Evolutionary conservation across 805 yeast genomes (phyloP).

Genomic region (Torulaspora franciscae): DNA sequence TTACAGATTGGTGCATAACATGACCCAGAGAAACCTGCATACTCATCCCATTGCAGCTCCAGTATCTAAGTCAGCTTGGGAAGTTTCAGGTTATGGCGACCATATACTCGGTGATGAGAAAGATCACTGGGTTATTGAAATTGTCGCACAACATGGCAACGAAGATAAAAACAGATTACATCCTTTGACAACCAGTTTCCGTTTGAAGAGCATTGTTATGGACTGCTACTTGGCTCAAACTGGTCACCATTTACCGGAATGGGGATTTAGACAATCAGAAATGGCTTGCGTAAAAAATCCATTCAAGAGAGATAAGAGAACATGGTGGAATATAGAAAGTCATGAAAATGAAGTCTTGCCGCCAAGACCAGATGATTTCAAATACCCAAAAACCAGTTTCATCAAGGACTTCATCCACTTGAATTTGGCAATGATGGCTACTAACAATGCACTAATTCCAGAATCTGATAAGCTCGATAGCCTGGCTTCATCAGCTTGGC

Average conservation of each 20-base stretch:
- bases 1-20: conserved; percentile 66
- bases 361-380: conserved; percentile 39
- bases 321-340: conserved; percentile 84
- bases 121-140: conserved; percentile 88
- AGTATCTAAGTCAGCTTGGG: conserved; percentile 58
- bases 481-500: conserved; percentile 75
- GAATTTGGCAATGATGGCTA: conserved; percentile 88
- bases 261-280: conserved; percentile 86
- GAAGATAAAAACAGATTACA: conserved; percentile 54
- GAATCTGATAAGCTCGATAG: conserved; percentile 70
- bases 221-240: conserved; percentile 79
- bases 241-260: conserved; percentile 61
- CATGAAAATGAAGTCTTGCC: conserved; percentile 62
- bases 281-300: conserved; percentile 63
- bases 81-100: conserved; percentile 85
- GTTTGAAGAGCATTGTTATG: conserved; percentile 56
- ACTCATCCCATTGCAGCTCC: conserved; percentile 80
- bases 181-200: conserved; percentile 70
- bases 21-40: conserved; percentile 72
- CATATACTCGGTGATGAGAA: conserved; percentile 65
- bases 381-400: conserved; percentile 68
- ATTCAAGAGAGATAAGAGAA: conserved; percentile 69
- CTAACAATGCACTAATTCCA: conserved; percentile 79
- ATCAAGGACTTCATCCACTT: conserved; percentile 70
- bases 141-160: conserved; percentile 56